Evolutionary conservation across 73 alveolate genomes (phyloP), one percentile per base, ranked within the genome.

Genomic region (Paramecium tetraurelia): DNA sequence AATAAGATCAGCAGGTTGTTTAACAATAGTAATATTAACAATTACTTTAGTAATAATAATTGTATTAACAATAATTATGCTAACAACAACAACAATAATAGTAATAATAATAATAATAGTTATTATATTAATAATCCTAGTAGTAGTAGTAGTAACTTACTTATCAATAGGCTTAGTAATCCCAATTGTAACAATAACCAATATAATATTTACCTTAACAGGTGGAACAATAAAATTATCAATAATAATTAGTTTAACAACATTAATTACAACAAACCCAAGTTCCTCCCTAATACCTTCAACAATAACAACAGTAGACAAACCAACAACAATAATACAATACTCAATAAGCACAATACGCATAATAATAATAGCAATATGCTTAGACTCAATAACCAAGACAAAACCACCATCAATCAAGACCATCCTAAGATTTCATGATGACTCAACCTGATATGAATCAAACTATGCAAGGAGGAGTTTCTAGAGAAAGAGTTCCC

Each of bases 401-500:
- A 72, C 10, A 38, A 6, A 36, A 72, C 18, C 40, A 36, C 10
- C 59, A 40, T 72, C 18, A 40, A 36, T 72, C 86, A 35, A 72
- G 59, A 36, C 59, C 84, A 2, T 63, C 84, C 20, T 24, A 63
- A 63, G 84, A 63, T 63, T 63, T 31, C 9, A 63, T 63, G 84
- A 63, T 63, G 84, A 63, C 84, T 27, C 7, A 27, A 63, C 84
- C 84, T 31, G 84, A 63, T 63, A 31, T 63, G 41, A 63, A 63
- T 63, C 50, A 33, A 63, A 63, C 84, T 63, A 21, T 63, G 50
- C 24, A 53, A 72, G 86, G 86, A 14, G 59, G 36, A 4, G 59
- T 80, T 21, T 43, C 87, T 0, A 75, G 87, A 33, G 87, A 75
- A 33, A 75, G 87, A 33, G 87, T 80, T 43, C 72, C 90, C 7